These are phyloP conservation scores for Vachellia pachyceras DNA, from an alignment of 306 rosid species.

Conservation along the genomic window DNA sequence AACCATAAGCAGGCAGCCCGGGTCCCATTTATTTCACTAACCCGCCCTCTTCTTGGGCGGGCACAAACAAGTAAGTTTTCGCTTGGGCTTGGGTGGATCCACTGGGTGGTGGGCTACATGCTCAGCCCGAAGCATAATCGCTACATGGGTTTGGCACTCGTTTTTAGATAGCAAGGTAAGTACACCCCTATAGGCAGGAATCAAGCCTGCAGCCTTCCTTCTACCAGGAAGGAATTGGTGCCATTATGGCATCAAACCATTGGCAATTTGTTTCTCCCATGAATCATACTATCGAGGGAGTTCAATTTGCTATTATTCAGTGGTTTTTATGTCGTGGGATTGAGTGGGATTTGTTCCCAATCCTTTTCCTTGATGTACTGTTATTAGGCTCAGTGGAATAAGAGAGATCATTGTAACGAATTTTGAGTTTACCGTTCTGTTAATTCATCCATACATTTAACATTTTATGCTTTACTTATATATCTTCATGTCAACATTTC, in stretches of 20 bases:
- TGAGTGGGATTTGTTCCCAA: not conserved
- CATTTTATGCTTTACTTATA: slow-evolving; percentile 15
- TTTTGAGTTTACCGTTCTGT: not conserved
- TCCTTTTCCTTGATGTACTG: not conserved
- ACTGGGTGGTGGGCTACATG: too few species aligned
- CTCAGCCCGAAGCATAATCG: too few species aligned
- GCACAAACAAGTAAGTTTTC: too few species aligned
- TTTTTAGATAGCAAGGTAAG: not conserved
- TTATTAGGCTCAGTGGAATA: not conserved
- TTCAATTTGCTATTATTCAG: not conserved
- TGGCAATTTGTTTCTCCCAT: not conserved
- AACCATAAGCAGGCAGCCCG: too few species aligned
- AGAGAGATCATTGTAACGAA: not conserved
- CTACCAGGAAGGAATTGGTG: not conserved
- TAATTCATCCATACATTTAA: not conserved
- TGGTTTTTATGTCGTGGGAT: not conserved
- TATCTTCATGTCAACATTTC: slow-evolving; percentile 11
- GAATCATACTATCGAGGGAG: not conserved
- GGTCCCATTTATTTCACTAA: too few species aligned
- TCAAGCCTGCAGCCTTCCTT: not conserved
- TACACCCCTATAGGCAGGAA: not conserved
- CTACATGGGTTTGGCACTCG: too few species aligned
- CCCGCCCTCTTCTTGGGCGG: too few species aligned
- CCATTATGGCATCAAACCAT: not conserved
- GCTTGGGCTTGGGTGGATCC: too few species aligned